phyloP scores from a whole-genome alignment of 1,139 yeast genomes.

The Hemisphaericaspora subhashii region DNA sequence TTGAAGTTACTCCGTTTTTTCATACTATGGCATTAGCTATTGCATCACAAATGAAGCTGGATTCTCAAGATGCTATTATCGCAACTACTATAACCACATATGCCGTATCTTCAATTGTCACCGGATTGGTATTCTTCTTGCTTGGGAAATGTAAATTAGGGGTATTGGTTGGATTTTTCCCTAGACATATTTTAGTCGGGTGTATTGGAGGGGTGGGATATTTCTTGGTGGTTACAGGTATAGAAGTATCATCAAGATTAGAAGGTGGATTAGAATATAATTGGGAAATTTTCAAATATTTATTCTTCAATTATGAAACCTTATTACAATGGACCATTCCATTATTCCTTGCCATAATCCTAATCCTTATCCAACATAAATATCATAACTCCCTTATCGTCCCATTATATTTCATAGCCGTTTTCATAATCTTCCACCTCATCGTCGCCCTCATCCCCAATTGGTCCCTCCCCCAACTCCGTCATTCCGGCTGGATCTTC shows the following conservation, averaged over 20 bases:
- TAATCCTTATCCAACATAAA: conserved; percentile 62
- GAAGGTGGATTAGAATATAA: conserved; percentile 73
- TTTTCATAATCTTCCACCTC: conserved; percentile 69
- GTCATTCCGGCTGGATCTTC: conserved; percentile 85
- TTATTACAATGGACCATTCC: conserved; percentile 77
- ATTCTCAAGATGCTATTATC: conserved; percentile 58
- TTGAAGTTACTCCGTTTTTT: conserved; percentile 95
- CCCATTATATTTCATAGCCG: conserved; percentile 75
- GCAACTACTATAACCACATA: conserved; percentile 88
- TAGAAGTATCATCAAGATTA: conserved; percentile 82
- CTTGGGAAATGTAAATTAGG: conserved; percentile 84
- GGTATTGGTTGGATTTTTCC: conserved; percentile 88
- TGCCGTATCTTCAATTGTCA: conserved; percentile 78
- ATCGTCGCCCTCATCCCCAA: conserved; percentile 64
- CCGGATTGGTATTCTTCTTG: conserved; percentile 76
- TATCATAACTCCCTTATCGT: conserved; percentile 75
- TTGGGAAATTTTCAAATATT: conserved; percentile 49
- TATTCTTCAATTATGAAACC: conserved; percentile 39
- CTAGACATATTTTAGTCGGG: conserved; percentile 92
- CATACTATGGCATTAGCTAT: conserved; percentile 89
- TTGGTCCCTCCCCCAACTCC: conserved; percentile 59
- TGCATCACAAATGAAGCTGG: conserved; percentile 53
- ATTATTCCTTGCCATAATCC: conserved; percentile 55
- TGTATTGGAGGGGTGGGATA: conserved; percentile 99
- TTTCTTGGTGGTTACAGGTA: conserved; percentile 83